Base-by-base conservation (phyloP, 2,329 filamentous ascomycete genomes). In the Hymenoscyphus fraxineus region DNA sequence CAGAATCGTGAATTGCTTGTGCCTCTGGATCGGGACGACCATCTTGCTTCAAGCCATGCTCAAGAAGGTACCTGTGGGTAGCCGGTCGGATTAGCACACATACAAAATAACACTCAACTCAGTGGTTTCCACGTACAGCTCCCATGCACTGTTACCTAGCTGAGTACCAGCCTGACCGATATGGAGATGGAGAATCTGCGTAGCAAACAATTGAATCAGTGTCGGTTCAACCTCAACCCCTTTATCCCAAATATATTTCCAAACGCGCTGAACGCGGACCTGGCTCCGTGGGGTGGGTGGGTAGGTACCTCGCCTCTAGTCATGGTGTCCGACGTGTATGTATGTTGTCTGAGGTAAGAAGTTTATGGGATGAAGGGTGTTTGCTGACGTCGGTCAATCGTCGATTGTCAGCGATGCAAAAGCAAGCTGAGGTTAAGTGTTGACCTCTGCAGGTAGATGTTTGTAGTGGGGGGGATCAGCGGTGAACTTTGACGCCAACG, bases 101-200 rank as follows among this genome's bases (percentile, higher is more conserved):
- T 32, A 35, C 41, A 27, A 12, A 15, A 27, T 39, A 44, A 44
- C 51, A 55, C 59, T 61, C 61, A 39, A 32, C 22, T 32, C 65
- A 16, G 57, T 38, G 31, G 13, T 55, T 27, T 60, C 54, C 64
- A 76, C 85, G 70, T 84, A 88, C 86, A 88, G 81, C 78, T 89
- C 86, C 86, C 86, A 89, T 71, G 86, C 86, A 74, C 83, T 85
- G 79, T 88, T 88, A 72, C 86, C 86, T 65, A 89, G 83, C 81
- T 89, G 86, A 63, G 81, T 82, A 76, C 86, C 86, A 77, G 86
- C 86, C 79, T 89, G 86, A 77, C 86, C 86, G 76, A 89, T 86
- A 76, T 88, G 86, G 72, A 89, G 78, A 77, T 89, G 86, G 75
- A 83, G 84, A 76, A 89, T 83, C 85, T 88, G 70, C 32, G 27